phyloP scores from a whole-genome alignment of 1,284 basidiomycete species.

The Puccinia novopanici region DNA sequence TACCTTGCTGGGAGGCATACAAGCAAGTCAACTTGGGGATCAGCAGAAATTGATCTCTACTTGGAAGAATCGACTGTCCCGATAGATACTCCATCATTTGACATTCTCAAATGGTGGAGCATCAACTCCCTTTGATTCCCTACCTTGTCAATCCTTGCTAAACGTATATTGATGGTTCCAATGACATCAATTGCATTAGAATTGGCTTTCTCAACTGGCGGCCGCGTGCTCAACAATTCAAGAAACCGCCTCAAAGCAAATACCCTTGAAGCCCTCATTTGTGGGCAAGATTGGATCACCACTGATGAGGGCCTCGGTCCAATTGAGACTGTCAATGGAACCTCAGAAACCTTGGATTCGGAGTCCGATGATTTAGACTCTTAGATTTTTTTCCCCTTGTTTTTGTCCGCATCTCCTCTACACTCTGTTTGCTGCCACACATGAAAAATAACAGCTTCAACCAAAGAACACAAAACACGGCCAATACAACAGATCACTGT shows the following conservation, averaged over 20 bases:
- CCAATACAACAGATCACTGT: not conserved
- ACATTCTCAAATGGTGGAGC: conserved; percentile 6
- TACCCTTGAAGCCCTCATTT: not conserved
- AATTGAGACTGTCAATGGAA: too few relatives aligned
- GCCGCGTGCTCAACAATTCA: not conserved
- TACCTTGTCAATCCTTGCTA: conserved; percentile 7
- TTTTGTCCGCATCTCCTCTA: too few relatives aligned
- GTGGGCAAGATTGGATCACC: too few relatives aligned
- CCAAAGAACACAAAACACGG: too few relatives aligned
- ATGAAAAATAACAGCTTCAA: too few relatives aligned
- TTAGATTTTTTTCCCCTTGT: too few relatives aligned
- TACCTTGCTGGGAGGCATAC: too few relatives aligned
- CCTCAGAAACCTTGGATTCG: not conserved
- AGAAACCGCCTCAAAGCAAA: too few relatives aligned
- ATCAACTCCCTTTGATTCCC: not conserved
- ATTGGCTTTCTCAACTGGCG: conserved; percentile 5
- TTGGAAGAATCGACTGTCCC: not conserved
- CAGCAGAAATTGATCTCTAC: not conserved
- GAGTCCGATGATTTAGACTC: not conserved
- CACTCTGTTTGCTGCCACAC: too few relatives aligned
- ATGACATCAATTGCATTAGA: conserved; percentile 12
- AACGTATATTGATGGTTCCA: not conserved
- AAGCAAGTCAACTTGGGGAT: too few relatives aligned
- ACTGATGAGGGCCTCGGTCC: too few relatives aligned
- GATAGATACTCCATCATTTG: not conserved